These are phyloP conservation scores for Jacaranda mimosifolia DNA, from an alignment of 257 asterid species.

Conservation along the genomic window DNA sequence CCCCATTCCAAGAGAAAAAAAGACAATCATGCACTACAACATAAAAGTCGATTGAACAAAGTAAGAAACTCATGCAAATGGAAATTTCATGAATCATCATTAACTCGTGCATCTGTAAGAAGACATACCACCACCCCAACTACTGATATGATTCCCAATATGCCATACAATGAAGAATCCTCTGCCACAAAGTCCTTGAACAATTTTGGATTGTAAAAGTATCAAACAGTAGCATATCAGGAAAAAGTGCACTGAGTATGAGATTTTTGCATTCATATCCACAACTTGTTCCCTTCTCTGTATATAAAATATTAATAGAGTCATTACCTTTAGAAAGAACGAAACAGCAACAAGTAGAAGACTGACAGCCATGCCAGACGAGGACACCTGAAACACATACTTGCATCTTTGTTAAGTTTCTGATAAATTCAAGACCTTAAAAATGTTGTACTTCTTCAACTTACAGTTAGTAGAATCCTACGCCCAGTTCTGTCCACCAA, in stretches of 20 bases:
- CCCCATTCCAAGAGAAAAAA: slow-evolving; percentile 80
- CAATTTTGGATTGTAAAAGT: slow-evolving; percentile 20
- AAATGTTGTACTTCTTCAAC: slow-evolving; percentile 33
- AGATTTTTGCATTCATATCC: neutral
- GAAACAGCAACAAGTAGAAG: slow-evolving; percentile 78
- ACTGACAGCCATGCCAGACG: slow-evolving; percentile 83
- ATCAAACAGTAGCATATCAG: slow-evolving; percentile 22
- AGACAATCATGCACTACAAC: slow-evolving; percentile 54
- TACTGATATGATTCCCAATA: slow-evolving; percentile 73
- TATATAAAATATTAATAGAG: slow-evolving; percentile 2
- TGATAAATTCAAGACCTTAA: slow-evolving; percentile 11
- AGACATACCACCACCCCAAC: slow-evolving; percentile 69
- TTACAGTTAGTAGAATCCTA: slow-evolving; percentile 79
- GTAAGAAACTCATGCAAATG: slow-evolving; percentile 19
- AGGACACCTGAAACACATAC: slow-evolving; percentile 65
- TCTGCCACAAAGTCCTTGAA: slow-evolving; percentile 58
- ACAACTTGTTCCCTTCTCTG: slow-evolving; percentile 1
- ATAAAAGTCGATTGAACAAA: slow-evolving; percentile 24
- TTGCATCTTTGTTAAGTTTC: slow-evolving; percentile 26
- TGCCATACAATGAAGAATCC: slow-evolving; percentile 57
- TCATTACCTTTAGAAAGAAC: slow-evolving; percentile 79
- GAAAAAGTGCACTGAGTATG: neutral
- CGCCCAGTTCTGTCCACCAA: slow-evolving; percentile 93
- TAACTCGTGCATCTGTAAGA: slow-evolving; percentile 18
- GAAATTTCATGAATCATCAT: slow-evolving; percentile 6